A percentile compares a stretch with the other conserved stretches of the same genome.
These are phyloP conservation scores for Teunomyces cretensis DNA, from an alignment of 805 yeast species.

Conservation along the genomic window DNA sequence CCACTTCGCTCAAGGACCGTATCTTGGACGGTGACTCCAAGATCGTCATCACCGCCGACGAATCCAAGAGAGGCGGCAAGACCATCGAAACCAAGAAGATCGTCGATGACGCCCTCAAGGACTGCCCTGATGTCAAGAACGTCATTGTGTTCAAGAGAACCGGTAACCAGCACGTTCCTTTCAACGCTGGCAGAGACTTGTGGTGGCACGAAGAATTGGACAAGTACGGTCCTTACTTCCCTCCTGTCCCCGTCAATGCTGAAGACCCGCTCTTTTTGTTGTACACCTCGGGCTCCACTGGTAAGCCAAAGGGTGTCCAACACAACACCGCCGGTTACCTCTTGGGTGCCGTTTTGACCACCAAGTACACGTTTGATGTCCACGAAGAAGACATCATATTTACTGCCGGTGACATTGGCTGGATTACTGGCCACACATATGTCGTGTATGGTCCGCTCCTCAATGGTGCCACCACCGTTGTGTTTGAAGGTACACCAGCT, in stretches of 20 bases:
- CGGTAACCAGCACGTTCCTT: conserved; percentile 68
- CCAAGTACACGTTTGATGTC: conserved; percentile 90
- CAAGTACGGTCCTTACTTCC: conserved; percentile 79
- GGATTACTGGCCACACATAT: conserved; percentile 99
- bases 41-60: conserved; percentile 91
- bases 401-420: conserved; percentile 98
- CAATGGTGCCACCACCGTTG: conserved; percentile 83
- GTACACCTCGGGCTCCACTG: conserved; percentile 98
- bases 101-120: conserved; percentile 88
- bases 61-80: conserved; percentile 94
- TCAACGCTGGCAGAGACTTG: conserved; percentile 78
- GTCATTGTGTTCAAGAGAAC: conserved; percentile 90
- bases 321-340: conserved; percentile 95
- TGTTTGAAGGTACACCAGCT: conserved; percentile 97
- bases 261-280: conserved; percentile 95
- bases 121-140: conserved; percentile 72
- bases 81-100: conserved; percentile 88
- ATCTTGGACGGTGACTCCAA: conserved; percentile 82
- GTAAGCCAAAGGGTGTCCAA: conserved; percentile 97
- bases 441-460: conserved; percentile 91
- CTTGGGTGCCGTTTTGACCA: conserved; percentile 87
- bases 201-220: conserved; percentile 93
- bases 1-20: conserved; percentile 90
- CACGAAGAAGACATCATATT: conserved; percentile 85
- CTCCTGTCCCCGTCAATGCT: conserved; percentile 82